Base-by-base conservation (phyloP, 352 stramenopile species). In the Phytophthora hibernalis region DNA sequence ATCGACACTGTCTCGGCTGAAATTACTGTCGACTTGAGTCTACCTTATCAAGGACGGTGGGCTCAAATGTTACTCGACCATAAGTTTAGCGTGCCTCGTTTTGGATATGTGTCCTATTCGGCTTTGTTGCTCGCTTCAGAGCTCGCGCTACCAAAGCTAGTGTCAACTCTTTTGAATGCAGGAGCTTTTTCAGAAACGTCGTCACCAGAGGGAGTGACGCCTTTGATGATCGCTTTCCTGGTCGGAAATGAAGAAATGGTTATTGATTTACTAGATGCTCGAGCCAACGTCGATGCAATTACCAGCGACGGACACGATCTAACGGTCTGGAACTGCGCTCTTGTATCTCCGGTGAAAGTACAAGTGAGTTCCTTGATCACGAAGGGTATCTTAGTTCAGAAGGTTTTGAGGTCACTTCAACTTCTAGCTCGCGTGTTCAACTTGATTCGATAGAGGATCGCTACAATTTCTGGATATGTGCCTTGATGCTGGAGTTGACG, bases 141-240 rank as follows among this genome's bases (percentile, higher is more conserved):
- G 42, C 58, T 90, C 11, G 63, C 54, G 0, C 55, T 79, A 1
- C 61, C 73, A 0, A 56, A 65, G 4, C 54, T 87, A 26, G 74
- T 79, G 0, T 31, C 49, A 3, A 62, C 69, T 9, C 50, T 94
- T 11, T 51, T 94, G 16, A 54, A 59, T 22, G 82, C 68, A 12
- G 78, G 78, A n/a, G 80, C 77, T n/a, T 74, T 51, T 0, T 31
- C 77, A 0, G 66, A 87, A 13, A 68, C 57, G 0, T 37, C 43
- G 3, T 79, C 82, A 4, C 22, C 67, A 5, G 64, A 77, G 11
- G 72, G 76, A 5, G 69, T 76, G 6, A 91, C 78, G 0, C 74
- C 80, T 6, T 54, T 95, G 5, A 92, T 92, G 83, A 56, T 85
- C 18, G 79, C 83, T 3, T 72, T 92, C 4, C 54, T 90, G 16